Base-by-base conservation (phyloP, 352 stramenopile genomes). In the Phytophthora podocarpi region DNA sequence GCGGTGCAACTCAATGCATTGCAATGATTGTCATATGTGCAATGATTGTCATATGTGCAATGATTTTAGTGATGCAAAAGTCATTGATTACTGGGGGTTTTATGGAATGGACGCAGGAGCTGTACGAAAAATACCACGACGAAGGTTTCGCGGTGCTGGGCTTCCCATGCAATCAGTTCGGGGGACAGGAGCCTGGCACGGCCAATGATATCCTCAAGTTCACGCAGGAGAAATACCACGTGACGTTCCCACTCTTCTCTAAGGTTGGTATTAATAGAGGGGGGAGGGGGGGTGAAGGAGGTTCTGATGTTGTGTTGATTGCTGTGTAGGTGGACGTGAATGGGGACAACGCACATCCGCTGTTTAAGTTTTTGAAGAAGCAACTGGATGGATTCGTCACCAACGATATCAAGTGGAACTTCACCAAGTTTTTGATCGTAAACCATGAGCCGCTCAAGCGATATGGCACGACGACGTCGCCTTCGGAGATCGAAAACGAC, bases 111-210 rank as follows among this genome's bases (percentile, higher is more conserved):
- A 28, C 35, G 3, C 55, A 94, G 85, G 59, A 67, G 45, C 53
- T 93, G 36, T 91, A 93, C 36, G 79, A 89, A 7, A 90, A 89
- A 61, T 90, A 95, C 59, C 74, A 89, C 40, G 46, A 72, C 23
- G 48, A 76, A 36, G 86, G 86, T 1, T 78, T 98, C 34, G 84
- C 85, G 67, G 93, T 98, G 62, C 69, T 98, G 30, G 92, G 79
- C 16, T 98, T 99, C 76, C 96, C 96, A 6, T 98, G 96, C 85
- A 98, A 99, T 75, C 96, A 99, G 68, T 99, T 99, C 72, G 94
- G 92, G 15, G 53, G 74, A 9, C 92, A 98, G 70, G 93, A 99
- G 70, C 82, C 89, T 5, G 74, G 84, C 26, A 78, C 67, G 1
- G 46, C 87, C 8, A 59, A 72, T 6, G 72, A 93, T 31, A 96